Conservation (phyloP, 306 rosid genomes). For the Rubus idaeus region DNA sequence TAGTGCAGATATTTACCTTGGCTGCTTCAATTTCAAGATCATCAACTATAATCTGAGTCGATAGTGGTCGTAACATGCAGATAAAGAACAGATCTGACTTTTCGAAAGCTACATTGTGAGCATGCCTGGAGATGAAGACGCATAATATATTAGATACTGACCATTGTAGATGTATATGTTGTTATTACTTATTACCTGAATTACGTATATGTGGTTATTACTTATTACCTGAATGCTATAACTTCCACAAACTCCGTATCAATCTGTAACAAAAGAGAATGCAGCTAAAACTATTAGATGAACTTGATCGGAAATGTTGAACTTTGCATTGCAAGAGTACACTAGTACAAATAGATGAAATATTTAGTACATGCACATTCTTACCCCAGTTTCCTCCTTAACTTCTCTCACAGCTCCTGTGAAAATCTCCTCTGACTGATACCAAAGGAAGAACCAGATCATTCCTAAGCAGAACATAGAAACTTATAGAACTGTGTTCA, state of each 20-base stretch:
- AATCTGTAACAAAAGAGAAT: slow-evolving; percentile 52
- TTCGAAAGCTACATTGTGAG: slow-evolving; percentile 79
- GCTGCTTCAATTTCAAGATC: slow-evolving; percentile 88
- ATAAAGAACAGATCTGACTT: slow-evolving; percentile 95
- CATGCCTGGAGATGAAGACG: slow-evolving; percentile 59
- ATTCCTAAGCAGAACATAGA: slow-evolving; percentile 12
- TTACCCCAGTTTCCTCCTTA: slow-evolving; percentile 95
- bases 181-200: slow-evolving; percentile 78
- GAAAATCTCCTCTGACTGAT: slow-evolving; percentile 87
- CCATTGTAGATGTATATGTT: neutral
- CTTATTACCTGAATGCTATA: slow-evolving; percentile 90
- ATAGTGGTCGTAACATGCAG: slow-evolving; percentile 83
- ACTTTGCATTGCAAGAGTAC: slow-evolving; percentile 3
- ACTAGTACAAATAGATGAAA: slow-evolving; percentile 1
- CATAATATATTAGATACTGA: slow-evolving; percentile 23
- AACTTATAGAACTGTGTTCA: slow-evolving; percentile 1
- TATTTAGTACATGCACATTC: slow-evolving; percentile 7
- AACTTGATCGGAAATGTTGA: neutral
- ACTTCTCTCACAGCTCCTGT: slow-evolving; percentile 96
- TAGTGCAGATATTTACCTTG: slow-evolving; percentile 45
- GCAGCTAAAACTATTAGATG: slow-evolving; percentile 24
- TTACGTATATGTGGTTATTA: slow-evolving; percentile 18
- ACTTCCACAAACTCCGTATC: slow-evolving; percentile 89
- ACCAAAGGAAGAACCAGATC: slow-evolving; percentile 25
- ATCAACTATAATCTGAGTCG: slow-evolving; percentile 61